A percentile compares a stretch with the other conserved stretches of the same genome.
These are phyloP conservation scores for Zelopaecilomyces penicillatus DNA, from an alignment of 2,329 filamentous ascomycete species.

Conservation along the genomic window DNA sequence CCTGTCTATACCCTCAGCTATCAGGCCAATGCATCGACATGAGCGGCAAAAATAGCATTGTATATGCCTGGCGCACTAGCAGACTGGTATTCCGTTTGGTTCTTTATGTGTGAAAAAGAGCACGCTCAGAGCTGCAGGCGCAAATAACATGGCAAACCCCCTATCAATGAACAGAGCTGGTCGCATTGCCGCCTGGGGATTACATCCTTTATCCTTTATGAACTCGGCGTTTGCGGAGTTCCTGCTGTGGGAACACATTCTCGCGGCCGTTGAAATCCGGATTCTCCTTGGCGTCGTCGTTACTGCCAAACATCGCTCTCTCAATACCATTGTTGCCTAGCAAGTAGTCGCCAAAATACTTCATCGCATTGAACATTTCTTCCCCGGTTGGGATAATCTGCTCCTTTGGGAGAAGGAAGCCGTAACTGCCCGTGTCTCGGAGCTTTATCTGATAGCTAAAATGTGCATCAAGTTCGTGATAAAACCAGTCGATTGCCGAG, in stretches of 20 bases:
- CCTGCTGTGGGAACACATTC: conserved; percentile 13
- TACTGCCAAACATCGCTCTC: conserved; percentile 19
- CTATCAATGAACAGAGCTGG: no score
- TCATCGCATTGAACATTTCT: conserved; percentile 74
- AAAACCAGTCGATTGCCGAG: conserved; percentile 90
- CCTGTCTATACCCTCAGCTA: no score
- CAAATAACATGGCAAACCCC: no score
- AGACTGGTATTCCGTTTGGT: no score
- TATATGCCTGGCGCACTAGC: no score
- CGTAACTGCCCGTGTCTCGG: conserved; percentile 86
- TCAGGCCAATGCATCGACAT: no score
- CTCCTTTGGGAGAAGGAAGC: conserved; percentile 79
- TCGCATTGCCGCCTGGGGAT: no score
- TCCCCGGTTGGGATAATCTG: conserved; percentile 84
- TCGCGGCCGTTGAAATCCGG: conserved; percentile 6
- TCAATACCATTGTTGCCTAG: conserved; percentile 62
- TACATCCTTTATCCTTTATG: conserved; percentile 15
- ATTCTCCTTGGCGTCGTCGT: conserved; percentile 13
- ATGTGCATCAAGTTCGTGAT: conserved; percentile 71
- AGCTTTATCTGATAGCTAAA: conserved; percentile 94
- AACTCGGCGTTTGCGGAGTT: conserved; percentile 22
- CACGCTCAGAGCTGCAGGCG: no score
- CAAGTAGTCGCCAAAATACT: conserved; percentile 77
- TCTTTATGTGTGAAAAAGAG: no score
- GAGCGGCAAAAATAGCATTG: no score